These are phyloP conservation scores for Phytophthora crassamura DNA, from an alignment of 352 stramenopile species.

Conservation along the genomic window DNA sequence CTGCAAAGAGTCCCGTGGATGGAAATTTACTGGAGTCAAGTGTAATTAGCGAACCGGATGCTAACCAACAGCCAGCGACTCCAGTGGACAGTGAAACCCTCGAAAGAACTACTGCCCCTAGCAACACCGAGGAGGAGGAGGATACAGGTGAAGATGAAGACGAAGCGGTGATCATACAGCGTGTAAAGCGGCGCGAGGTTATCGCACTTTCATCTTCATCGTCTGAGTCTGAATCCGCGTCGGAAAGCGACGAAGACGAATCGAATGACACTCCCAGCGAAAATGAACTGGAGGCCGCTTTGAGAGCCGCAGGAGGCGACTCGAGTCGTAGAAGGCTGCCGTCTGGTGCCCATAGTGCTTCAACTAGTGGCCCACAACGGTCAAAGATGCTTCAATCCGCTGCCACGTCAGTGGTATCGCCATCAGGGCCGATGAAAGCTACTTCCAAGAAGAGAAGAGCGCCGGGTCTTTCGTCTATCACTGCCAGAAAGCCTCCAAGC, in stretches of 20 bases:
- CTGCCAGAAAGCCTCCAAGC: constrained; percentile 26
- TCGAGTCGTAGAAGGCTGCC: constrained; percentile 9
- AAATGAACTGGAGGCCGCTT: constrained; percentile 68
- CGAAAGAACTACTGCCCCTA: constrained; percentile 29
- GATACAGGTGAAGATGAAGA: constrained; percentile 27
- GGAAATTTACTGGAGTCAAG: not conserved
- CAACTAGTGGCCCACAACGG: not conserved
- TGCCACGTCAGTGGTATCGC: not conserved
- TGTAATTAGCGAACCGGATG: constrained; percentile 2
- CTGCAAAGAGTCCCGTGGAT: not conserved
- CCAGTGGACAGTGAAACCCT: constrained; percentile 24
- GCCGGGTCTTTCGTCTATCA: constrained; percentile 4
- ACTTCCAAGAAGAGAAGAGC: constrained; percentile 31
- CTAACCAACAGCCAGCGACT: constrained; percentile 1
- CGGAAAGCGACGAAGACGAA: constrained; percentile 34
- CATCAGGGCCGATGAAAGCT: constrained; percentile 12
- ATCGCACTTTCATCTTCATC: constrained; percentile 37
- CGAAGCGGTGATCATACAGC: constrained; percentile 19
- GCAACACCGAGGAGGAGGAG: constrained; percentile 29
- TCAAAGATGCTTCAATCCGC: not conserved
- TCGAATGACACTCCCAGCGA: constrained; percentile 7
- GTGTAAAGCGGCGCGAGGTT: constrained; percentile 13
- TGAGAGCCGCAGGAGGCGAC: constrained; percentile 46
- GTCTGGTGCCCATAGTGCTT: not conserved
- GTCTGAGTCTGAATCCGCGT: constrained; percentile 47